phyloP scores from a whole-genome alignment of 768 basidiomycete genomes.

The Leccinum obscurum region DNA sequence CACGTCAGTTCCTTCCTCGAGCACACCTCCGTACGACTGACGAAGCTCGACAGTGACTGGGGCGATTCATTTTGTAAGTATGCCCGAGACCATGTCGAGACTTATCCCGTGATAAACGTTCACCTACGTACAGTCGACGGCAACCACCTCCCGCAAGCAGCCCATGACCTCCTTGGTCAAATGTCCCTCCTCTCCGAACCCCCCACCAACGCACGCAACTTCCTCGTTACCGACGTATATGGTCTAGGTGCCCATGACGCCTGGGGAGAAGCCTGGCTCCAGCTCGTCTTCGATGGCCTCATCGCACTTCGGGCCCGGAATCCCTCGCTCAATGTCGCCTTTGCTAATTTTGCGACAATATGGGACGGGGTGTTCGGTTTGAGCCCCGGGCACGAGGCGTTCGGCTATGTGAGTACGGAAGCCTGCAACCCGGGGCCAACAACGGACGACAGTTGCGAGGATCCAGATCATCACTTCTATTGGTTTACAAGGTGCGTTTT shows the following conservation, averaged over 20 bases:
- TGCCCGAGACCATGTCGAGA: background rate
- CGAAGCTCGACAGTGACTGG: constrained; percentile 38
- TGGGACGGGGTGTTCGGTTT: too few species aligned
- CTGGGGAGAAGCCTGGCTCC: constrained; percentile 48
- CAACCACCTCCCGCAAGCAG: constrained; percentile 46
- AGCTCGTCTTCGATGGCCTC: constrained; percentile 45
- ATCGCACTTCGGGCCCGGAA: constrained; percentile 31
- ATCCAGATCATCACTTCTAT: too few species aligned
- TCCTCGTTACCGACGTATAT: constrained; percentile 52
- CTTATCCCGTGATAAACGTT: background rate
- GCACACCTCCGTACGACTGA: constrained; percentile 3
- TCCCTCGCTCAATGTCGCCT: too few species aligned
- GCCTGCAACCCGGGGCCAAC: too few species aligned
- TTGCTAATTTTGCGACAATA: too few species aligned
- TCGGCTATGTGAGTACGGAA: too few species aligned
- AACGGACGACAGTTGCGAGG: too few species aligned
- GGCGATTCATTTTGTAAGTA: constrained; percentile 41
- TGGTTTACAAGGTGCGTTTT: too few species aligned
- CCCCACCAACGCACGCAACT: constrained; percentile 51
- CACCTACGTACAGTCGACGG: constrained; percentile 38
- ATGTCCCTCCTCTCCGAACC: constrained; percentile 46
- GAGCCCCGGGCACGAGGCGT: too few species aligned
- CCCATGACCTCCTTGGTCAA: constrained; percentile 43
- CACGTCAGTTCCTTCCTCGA: constrained; percentile 37
- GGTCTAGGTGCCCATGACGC: constrained; percentile 44